Evolutionary conservation across 768 basidiomycete genomes (phyloP), one percentile per base, ranked within the genome.

Genomic region (Boletellus sp.): DNA sequence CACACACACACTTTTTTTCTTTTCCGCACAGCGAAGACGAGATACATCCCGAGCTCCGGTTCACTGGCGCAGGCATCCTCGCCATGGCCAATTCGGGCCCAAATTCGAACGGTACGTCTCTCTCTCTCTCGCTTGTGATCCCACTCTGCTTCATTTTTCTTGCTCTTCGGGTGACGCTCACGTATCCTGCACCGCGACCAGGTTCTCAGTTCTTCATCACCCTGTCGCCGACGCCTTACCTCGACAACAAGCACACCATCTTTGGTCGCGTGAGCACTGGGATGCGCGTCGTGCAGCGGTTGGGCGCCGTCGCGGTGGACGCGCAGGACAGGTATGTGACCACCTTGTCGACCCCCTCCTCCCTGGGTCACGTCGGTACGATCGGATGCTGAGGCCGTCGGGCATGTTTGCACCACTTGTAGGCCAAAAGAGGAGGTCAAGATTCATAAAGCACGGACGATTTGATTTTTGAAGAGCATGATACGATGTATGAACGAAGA

Each of bases 61-160:
- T 97, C 73, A 94, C 93, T 2, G 95, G 95, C 16, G 94, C 94
- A 37, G 95, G 95, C 19, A 94, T 97, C 50, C 81, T 98, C 22
- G 93, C 91, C 9, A 92, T 93, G 90, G 96, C 96, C 32, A 99
- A 99, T 70, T 91, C 94, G 39, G 94, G 94, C 11, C 89, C 89
- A n/a, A 90, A 92, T 65, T 87, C 87, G 22, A 93, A 92, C 61
- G 87, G 90, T 81, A 52, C 26, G 35, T 56, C 24, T 40, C 42
- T 13, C 13, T 28, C n/a, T n/a, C n/a, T 2, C 9, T 26, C 26
- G 26, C 26, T 26, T 26, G 24, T 26, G 24, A 26, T 8, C 24
- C 24, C 24, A 8, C 24, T n/a, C 34, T 28, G 8, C 6, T 42
- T 19, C n/a, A n/a, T n/a, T n/a, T n/a, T n/a, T n/a, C n/a, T n/a